phyloP scores from a whole-genome alignment of 306 rosid genomes.

The Sesbania bispinosa region DNA sequence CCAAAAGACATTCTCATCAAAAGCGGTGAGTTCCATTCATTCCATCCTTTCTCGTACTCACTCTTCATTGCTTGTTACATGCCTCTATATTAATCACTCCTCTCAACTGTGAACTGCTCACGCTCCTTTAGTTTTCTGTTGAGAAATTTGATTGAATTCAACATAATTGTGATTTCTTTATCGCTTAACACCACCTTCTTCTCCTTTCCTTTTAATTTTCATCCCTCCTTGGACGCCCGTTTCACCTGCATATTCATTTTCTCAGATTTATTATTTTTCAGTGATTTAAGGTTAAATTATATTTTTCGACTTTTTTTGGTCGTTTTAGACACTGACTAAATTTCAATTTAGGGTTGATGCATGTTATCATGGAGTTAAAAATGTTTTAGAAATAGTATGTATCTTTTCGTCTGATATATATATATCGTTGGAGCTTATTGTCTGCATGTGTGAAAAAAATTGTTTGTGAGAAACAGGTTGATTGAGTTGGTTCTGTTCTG shows the following conservation, averaged over 20 bases:
- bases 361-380: neutral
- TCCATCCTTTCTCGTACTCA: too few relatives aligned
- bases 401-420: neutral
- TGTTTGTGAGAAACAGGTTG: neutral
- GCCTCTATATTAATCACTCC: too few relatives aligned
- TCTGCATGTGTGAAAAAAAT: conserved; percentile 16
- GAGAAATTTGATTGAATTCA: too few relatives aligned
- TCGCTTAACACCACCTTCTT: neutral
- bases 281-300: neutral
- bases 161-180: too few relatives aligned
- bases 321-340: neutral
- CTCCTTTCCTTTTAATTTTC: neutral
- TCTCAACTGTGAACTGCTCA: too few relatives aligned
- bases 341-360: neutral
- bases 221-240: neutral
- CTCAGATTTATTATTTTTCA: neutral
- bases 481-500: neutral
- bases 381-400: neutral
- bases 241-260: neutral
- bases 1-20: too few relatives aligned
- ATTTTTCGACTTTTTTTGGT: neutral
- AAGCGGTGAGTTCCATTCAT: too few relatives aligned
- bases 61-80: too few relatives aligned
- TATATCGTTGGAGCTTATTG: conserved; percentile 27
- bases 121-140: too few relatives aligned